Evolutionary conservation across 2,329 filamentous ascomycete species (phyloP).

Genomic region (Hypomyces rosellus): DNA sequence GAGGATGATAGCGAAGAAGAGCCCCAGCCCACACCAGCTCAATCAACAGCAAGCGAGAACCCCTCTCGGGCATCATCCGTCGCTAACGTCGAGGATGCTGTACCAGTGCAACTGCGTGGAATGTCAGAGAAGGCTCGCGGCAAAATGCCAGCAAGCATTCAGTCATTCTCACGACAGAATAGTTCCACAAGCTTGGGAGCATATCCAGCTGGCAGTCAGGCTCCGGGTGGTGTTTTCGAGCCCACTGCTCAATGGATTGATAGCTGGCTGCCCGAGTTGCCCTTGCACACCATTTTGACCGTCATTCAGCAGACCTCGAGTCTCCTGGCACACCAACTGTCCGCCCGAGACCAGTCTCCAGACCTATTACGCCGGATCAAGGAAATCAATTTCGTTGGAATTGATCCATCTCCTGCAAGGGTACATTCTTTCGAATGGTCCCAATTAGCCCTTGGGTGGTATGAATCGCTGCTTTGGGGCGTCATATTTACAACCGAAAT

Average conservation of each 20-base stretch:
- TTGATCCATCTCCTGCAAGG: conserved; percentile 68
- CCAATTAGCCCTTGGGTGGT: conserved; percentile 84
- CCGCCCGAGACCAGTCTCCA: conserved; percentile 36
- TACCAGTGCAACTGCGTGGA: conserved; percentile 75
- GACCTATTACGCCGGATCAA: conserved; percentile 50
- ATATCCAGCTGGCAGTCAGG: conserved; percentile 52
- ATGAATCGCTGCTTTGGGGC: conserved; percentile 89
- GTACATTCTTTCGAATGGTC: conserved; percentile 96
- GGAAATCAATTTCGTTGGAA: conserved; percentile 57
- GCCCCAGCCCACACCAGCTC: conserved; percentile 49
- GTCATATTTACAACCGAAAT: conserved; percentile 89
- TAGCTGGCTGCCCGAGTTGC: conserved; percentile 85
- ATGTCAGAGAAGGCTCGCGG: conserved; percentile 98
- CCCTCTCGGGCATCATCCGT: conserved; percentile 62
- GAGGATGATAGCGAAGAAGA: conserved; percentile 56
- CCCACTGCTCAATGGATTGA: conserved; percentile 85
- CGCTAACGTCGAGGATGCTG: conserved; percentile 64
- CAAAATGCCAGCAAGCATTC: conserved; percentile 81
- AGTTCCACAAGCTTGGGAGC: conserved; percentile 75
- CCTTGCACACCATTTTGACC: conserved; percentile 77
- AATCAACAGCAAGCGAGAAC: conserved; percentile 58
- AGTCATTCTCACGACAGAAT: conserved; percentile 84
- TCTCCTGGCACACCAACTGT: conserved; percentile 47
- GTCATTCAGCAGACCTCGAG: conserved; percentile 62
- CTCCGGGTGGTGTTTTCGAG: conserved; percentile 58